Evolutionary conservation across 345 rosid species (phyloP).

Genomic region (Eucalyptus tenuipes): DNA sequence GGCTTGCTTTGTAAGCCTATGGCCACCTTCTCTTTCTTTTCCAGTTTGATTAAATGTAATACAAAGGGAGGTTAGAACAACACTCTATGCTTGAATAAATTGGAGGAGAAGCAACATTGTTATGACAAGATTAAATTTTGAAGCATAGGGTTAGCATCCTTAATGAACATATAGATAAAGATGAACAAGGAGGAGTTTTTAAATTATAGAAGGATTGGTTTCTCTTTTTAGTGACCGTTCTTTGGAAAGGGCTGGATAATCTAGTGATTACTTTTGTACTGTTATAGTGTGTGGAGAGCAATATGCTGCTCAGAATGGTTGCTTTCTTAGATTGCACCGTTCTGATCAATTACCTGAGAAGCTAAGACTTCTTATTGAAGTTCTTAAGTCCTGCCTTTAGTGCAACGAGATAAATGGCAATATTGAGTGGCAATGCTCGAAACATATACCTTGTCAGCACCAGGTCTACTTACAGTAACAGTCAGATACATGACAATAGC

Average conservation of each 20-base stretch:
- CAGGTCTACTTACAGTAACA: not conserved
- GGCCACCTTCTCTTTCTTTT: not conserved
- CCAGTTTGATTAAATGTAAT: not conserved
- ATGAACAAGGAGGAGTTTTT: not conserved
- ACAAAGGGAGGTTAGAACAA: not conserved
- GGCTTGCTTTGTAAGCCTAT: not conserved
- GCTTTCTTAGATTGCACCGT: not conserved
- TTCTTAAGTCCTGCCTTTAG: not conserved
- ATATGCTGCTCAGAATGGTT: not conserved
- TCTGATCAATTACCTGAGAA: not conserved
- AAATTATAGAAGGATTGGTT: not conserved
- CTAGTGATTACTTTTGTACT: not conserved
- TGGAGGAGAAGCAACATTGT: not conserved
- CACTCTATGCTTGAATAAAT: not conserved
- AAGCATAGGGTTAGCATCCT: not conserved
- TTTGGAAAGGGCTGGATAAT: not conserved
- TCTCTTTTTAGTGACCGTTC: not conserved
- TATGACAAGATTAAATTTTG: not conserved
- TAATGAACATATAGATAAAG: not conserved
- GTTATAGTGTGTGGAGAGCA: not conserved
- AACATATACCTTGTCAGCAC: not conserved
- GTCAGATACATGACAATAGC: not conserved
- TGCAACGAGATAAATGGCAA: not conserved
- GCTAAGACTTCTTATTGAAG: not conserved
- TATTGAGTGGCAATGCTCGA: not conserved